Conservation (phyloP, 371 early-diverging fungal genomes). For the Nematocida sp. region DNA sequence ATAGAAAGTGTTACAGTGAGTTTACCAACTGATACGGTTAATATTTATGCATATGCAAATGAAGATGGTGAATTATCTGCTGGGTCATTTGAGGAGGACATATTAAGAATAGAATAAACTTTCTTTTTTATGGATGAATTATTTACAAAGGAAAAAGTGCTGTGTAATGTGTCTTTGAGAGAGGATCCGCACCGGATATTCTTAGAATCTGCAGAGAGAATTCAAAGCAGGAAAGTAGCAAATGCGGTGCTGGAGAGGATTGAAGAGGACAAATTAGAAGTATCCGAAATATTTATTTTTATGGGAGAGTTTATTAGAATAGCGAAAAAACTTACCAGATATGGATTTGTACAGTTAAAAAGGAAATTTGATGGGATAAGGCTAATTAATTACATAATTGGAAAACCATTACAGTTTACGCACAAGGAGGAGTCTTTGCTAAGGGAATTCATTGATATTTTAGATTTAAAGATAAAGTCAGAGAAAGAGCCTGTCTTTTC, state of each 20-base stretch:
- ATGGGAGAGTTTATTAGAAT: background rate
- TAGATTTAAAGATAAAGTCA: background rate
- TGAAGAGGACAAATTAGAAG: slow-evolving; percentile 13
- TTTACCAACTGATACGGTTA: slow-evolving; percentile 5
- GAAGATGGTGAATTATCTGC: slow-evolving; percentile 34
- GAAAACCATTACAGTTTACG: slow-evolving; percentile 8
- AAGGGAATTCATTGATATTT: background rate
- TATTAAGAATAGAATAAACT: slow-evolving; percentile 41
- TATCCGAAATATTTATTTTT: slow-evolving; percentile 16
- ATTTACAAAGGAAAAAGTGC: slow-evolving; percentile 40
- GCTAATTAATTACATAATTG: slow-evolving; percentile 15
- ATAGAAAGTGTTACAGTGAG: slow-evolving; percentile 8
- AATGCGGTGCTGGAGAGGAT: slow-evolving; percentile 14
- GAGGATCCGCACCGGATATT: slow-evolving; percentile 7
- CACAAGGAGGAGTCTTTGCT: slow-evolving; percentile 9
- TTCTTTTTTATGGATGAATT: slow-evolving; percentile 49
- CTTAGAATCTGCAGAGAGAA: background rate
- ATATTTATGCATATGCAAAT: slow-evolving; percentile 15
- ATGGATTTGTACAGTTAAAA: slow-evolving; percentile 18
- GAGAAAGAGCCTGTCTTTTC: background rate
- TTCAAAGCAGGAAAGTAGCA: slow-evolving; percentile 39
- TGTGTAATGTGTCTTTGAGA: slow-evolving; percentile 9
- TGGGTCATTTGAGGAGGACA: slow-evolving; percentile 36
- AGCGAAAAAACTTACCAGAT: background rate
- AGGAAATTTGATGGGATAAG: slow-evolving; percentile 22